Base-by-base conservation (phyloP, 2,329 filamentous ascomycete species). In the Blumeriella jaapii region DNA sequence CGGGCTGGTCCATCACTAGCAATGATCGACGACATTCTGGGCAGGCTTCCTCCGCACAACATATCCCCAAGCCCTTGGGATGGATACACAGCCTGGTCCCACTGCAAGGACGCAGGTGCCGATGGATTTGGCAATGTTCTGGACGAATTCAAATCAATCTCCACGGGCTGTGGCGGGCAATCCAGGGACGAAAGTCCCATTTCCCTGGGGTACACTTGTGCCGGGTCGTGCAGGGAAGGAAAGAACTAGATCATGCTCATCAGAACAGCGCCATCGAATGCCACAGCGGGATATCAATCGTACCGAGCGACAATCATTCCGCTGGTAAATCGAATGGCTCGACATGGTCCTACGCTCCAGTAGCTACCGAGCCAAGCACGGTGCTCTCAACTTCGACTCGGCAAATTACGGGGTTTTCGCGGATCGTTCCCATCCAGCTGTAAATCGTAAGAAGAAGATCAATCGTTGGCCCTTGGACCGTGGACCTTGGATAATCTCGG, bases 41-140 rank as follows among this genome's bases (percentile, higher is more conserved):
- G 26, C 29, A 44, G 35, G 22, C 36, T 45, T 13, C 43, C 39
- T 39, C 36, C 47, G 48, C 42, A 50, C 16, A 39, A 25, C 4
- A 44, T 29, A 18, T 52, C 52, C 38, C 42, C 42, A 45, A 45
- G 48, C 30, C 29, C 42, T 31, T 36, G 38, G 10, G 39, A 31
- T 26, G 39, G 34, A 20, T 43, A 40, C 10, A 40, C 6, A 8
- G 18, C 28, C 15, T 41, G 23, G 6, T 54, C 51, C 49, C 47
- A 52, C 16, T 29, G 12, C 38, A 38, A 38, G 8, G 41, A 43
- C 25, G 40, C 40, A 30, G 41, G 39, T 12, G 34, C 18, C 13
- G 49, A 46, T 20, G 51, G 50, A 38, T 34, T 51, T 20, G 51
- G 50, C 9, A 54, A 40, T 13, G 45, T 51, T 32, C 51, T 48